Percentiles rank a stretch among this genome's conserved stretches.
phyloP scores from a whole-genome alignment of 257 asterid genomes.

The Nicotiana tomentosiformis region DNA sequence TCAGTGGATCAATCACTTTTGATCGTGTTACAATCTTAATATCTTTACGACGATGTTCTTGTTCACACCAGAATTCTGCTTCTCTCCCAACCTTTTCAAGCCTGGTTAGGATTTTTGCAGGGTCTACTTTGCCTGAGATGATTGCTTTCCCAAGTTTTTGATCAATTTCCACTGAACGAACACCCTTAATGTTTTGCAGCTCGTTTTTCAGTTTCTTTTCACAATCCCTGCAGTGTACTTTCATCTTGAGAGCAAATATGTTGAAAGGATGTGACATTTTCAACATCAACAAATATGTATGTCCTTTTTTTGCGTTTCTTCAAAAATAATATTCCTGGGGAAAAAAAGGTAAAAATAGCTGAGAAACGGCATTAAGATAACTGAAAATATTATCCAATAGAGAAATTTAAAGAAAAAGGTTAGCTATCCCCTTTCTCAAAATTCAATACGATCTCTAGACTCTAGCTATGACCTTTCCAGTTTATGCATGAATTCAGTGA shows the following conservation, averaged over 20 bases:
- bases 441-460: neutral
- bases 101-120: slow-evolving; percentile 6
- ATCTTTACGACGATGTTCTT: neutral
- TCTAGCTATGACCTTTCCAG: too few relatives aligned
- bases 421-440: neutral
- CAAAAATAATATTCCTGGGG: neutral
- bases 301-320: neutral
- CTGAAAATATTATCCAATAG: neutral
- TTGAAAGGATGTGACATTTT: neutral
- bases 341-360: neutral
- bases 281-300: neutral
- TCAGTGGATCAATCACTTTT: neutral
- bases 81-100: slow-evolving; percentile 13
- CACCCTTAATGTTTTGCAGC: neutral
- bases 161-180: slow-evolving; percentile 3
- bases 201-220: slow-evolving; percentile 8
- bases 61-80: slow-evolving; percentile 21
- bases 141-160: slow-evolving; percentile 9
- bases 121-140: slow-evolving; percentile 18
- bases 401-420: neutral
- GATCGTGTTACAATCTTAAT: neutral
- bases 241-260: slow-evolving; percentile 12
- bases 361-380: neutral
- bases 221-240: slow-evolving; percentile 18
- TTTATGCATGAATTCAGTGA: too few relatives aligned